phyloP scores from a whole-genome alignment of 345 rosid genomes.

The Luvunga scandens region DNA sequence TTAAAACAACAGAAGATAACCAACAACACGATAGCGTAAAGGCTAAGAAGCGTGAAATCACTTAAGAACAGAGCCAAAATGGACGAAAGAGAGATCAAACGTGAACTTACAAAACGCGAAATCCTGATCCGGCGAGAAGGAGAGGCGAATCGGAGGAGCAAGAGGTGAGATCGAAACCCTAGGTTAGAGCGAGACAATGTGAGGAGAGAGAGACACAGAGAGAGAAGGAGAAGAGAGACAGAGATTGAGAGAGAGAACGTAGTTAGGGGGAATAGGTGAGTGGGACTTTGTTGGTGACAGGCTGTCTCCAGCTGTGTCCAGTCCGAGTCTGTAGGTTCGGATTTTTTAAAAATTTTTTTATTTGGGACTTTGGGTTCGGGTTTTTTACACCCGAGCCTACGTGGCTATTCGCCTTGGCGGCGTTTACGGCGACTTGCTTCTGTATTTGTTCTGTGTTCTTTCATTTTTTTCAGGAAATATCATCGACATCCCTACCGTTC shows the following conservation, averaged over 20 bases:
- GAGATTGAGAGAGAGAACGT: slow-evolving; percentile 20
- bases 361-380: slow-evolving; percentile 13
- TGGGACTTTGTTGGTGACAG: slow-evolving; percentile 99
- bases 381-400: slow-evolving; percentile 24
- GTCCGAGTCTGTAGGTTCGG: slow-evolving; percentile 56
- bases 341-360: not conserved
- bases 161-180: slow-evolving; percentile 38
- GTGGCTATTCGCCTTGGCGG: slow-evolving; percentile 40
- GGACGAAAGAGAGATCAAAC: not conserved
- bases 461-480: not conserved
- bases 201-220: slow-evolving; percentile 8
- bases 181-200: not conserved
- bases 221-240: slow-evolving; percentile 5
- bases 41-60: not conserved
- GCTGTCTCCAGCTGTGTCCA: slow-evolving; percentile 93
- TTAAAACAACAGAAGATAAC: not conserved
- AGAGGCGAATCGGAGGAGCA: not conserved
- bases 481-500: not conserved
- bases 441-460: slow-evolving; percentile 7
- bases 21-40: not conserved
- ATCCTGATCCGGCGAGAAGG: not conserved
- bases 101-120: slow-evolving; percentile 1
- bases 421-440: slow-evolving; percentile 35
- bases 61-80: not conserved
- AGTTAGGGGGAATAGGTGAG: slow-evolving; percentile 55